Base-by-base conservation (phyloP, 768 basidiomycete genomes). In the Strobilomyces confusus region DNA sequence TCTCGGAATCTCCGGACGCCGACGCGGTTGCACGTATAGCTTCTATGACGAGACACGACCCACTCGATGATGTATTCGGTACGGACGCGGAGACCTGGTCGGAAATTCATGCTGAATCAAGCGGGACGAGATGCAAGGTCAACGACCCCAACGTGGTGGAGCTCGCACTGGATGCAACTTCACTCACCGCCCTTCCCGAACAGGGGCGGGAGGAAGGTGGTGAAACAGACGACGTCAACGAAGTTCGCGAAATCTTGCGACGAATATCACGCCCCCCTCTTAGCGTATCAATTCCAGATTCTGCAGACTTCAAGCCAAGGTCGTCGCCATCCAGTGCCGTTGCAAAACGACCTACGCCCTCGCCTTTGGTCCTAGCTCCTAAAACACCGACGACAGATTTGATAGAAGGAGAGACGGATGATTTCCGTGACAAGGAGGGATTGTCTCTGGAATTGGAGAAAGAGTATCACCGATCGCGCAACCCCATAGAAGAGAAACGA, bases 1-100 rank as follows among this genome's bases (percentile, higher is more conserved):
- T 72, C 29, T 58, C 70, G 15, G 67, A 67, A 34, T 58, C 63
- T 26, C 51, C 60, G 23, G 66, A 55, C 37, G 43, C 43, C 17
- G 75, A 74, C 41, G 40, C 67, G 23, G 75, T 75, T 11, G 73
- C 74, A 44, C 67, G 69, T 46, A 73, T 77, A 38, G 62, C 67
- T 59, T 67, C 72, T 45, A 49, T 67, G 48, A 58, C 60, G 47
- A 65, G 59, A 51, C 67, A 63, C 52, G 82, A 87, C 63, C 82
- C 82, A 20, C 71, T 86, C 25, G 73, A 68, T 9, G 83, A 86
- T 57, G 75, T 86, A 8, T 86, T 86, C 69, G 83, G 84, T 43
- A 76, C 77, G n/a, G 85, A 86, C 64, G 80, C 73, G 56, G 80
- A 84, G 57, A 77, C 80, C 1, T 85, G 84, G 84, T 72, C 74